Conservation (phyloP, 2,329 filamentous ascomycete genomes). For the Clarireedia sp. region DNA sequence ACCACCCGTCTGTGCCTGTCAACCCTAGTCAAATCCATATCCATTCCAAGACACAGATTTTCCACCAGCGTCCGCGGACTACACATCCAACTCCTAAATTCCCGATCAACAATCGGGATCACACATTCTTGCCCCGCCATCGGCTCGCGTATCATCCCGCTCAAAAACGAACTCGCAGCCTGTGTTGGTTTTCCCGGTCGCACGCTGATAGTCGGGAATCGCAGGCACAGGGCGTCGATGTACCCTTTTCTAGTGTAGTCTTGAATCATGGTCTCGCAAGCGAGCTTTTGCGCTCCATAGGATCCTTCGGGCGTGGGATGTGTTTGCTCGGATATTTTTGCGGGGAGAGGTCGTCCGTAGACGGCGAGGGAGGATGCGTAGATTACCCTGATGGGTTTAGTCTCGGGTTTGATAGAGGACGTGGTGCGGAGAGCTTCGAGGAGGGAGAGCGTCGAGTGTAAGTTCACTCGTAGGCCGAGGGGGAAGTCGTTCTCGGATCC, state of each 20-base stretch:
- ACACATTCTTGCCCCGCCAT: constrained; percentile 45
- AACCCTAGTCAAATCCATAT: constrained; percentile 34
- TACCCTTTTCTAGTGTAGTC: constrained; percentile 49
- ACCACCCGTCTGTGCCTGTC: constrained; percentile 40
- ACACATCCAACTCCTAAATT: constrained; percentile 46
- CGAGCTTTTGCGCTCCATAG: constrained; percentile 56
- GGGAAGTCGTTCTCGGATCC: constrained; percentile 52
- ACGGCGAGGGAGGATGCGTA: constrained; percentile 54
- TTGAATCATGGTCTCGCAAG: constrained; percentile 50
- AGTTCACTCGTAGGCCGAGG: constrained; percentile 47
- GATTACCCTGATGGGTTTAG: constrained; percentile 41
- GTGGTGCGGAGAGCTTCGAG: constrained; percentile 41
- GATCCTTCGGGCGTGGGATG: constrained; percentile 47
- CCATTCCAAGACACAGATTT: constrained; percentile 41
- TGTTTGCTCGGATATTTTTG: constrained; percentile 36
- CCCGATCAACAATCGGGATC: constrained; percentile 43
- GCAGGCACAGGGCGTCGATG: constrained; percentile 48
- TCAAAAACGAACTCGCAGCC: constrained; percentile 53
- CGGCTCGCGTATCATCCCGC: constrained; percentile 54
- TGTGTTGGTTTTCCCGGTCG: constrained; percentile 51
- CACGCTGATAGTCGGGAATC: constrained; percentile 54
- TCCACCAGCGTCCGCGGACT: constrained; percentile 44
- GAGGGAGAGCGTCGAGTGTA: constrained; percentile 46
- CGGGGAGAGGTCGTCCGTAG: constrained; percentile 46
- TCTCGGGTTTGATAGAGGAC: constrained; percentile 19